Evolutionary conservation across 768 basidiomycete species (phyloP).

Genomic region (Naematelia aurantialba): DNA sequence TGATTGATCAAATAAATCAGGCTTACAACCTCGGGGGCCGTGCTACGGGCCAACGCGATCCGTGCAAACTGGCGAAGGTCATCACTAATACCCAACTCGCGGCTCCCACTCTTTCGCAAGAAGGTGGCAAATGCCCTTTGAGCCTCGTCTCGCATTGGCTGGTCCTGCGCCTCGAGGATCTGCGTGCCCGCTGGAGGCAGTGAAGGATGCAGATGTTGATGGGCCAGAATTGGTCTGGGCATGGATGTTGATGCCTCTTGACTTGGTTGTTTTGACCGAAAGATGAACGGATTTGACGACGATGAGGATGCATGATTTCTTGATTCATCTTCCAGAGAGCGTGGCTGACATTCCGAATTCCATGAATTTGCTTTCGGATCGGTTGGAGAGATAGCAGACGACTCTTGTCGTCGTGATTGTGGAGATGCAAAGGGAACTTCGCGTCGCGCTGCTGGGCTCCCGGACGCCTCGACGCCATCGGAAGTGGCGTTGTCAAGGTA

Average conservation of each 20-base stretch:
- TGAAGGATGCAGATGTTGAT: conserved; percentile 13
- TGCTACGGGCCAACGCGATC: conserved; percentile 30
- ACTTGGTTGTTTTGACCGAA: not conserved
- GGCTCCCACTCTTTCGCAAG: conserved; percentile 28
- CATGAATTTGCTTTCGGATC: conserved; percentile 12
- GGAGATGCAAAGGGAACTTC: not conserved
- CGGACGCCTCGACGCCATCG: conserved; percentile 1
- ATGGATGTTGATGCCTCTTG: not conserved
- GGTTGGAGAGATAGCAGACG: not conserved
- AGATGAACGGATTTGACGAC: not conserved
- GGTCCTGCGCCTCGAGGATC: conserved; percentile 20
- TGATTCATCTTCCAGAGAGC: not conserved
- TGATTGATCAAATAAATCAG: not conserved
- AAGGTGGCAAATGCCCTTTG: conserved; percentile 42
- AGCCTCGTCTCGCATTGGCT: conserved; percentile 43
- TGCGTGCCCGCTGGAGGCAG: conserved; percentile 30
- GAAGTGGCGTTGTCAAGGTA: conserved; percentile 26
- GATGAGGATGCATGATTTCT: not conserved
- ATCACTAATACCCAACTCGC: conserved; percentile 40
- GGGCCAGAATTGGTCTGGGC: conserved; percentile 17
- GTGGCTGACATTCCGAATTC: conserved; percentile 2
- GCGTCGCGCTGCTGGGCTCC: not conserved
- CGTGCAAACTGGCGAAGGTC: conserved; percentile 33
- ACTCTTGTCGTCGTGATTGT: not conserved
- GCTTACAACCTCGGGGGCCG: conserved; percentile 43